Conservation (phyloP, 345 rosid species). For the Noccaea bulbosa region DNA sequence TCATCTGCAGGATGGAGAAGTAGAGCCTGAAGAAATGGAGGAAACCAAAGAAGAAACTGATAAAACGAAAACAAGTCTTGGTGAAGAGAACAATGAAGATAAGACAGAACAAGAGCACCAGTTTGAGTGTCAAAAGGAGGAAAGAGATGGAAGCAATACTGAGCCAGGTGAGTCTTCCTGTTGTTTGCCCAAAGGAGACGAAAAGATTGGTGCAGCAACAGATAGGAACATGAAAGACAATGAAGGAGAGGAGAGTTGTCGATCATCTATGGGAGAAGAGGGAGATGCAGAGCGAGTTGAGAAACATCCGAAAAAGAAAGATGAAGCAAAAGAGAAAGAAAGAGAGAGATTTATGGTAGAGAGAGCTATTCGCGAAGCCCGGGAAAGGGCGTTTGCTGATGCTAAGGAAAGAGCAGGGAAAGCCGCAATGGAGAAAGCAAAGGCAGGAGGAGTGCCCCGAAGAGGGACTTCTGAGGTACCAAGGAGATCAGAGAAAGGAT, state of each 20-base stretch:
- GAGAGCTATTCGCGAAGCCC: slow-evolving; percentile 93
- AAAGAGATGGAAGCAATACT: slow-evolving; percentile 25
- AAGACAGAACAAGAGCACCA: slow-evolving; percentile 27
- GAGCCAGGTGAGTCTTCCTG: slow-evolving; percentile 46
- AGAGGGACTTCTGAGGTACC: slow-evolving; percentile 58
- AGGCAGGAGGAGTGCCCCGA: slow-evolving; percentile 62
- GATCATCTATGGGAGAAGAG: slow-evolving; percentile 51
- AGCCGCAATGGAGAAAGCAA: slow-evolving; percentile 75
- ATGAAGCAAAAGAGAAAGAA: slow-evolving; percentile 58
- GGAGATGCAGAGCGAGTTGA: slow-evolving; percentile 48
- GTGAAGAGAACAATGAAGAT: slow-evolving; percentile 32
- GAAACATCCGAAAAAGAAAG: slow-evolving; percentile 47
- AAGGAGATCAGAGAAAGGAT: slow-evolving; percentile 59
- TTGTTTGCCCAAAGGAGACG: slow-evolving; percentile 40
- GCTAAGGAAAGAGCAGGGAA: slow-evolving; percentile 81
- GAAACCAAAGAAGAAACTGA: slow-evolving; percentile 35
- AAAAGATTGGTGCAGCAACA: slow-evolving; percentile 36
- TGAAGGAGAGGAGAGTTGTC: slow-evolving; percentile 46
- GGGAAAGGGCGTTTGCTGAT: slow-evolving; percentile 91
- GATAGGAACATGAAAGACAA: slow-evolving; percentile 40
- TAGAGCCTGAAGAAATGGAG: slow-evolving; percentile 45
- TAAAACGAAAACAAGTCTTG: slow-evolving; percentile 29
- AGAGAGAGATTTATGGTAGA: slow-evolving; percentile 79
- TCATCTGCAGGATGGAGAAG: slow-evolving; percentile 42
- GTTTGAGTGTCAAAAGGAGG: slow-evolving; percentile 38